Evolutionary conservation across 805 yeast genomes (phyloP), one percentile per base, ranked within the genome.

Genomic region (Jamesozyma lodderae): DNA sequence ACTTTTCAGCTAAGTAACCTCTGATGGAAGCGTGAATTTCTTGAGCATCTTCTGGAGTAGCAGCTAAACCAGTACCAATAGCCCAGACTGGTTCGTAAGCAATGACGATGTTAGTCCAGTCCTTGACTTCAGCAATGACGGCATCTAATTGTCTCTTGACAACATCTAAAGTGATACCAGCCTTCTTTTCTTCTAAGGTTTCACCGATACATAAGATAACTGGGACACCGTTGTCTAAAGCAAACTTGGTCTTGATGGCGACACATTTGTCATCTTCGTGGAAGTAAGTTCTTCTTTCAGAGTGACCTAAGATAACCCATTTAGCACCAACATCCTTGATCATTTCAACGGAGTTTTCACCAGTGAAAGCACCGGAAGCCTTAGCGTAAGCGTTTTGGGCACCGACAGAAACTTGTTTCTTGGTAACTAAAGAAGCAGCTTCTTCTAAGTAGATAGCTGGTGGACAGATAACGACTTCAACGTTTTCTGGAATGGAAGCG

Each of bases 71-170:
- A 55, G 97, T 88, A 66, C 98, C 98, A 57, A 92, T 92, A 57
- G 98, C 98, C 98, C 98, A 92, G 53, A 92, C 95, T 57, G 98
- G 98, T 73, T 92, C 98, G 72, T 92, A 92, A 59, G 98, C 98
- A 65, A 92, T 70, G 50, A 92, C 97, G 52, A 92, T 73, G 66
- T 83, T 74, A 48, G 81, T 57, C 97, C 97, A 90, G 79, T 88
- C 96, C 57, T 63, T 58, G 47, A 86, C 79, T 45, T 80, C 71
- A 62, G 77, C 81, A 58, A 82, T 68, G 45, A 82, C 96, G 46
- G 97, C 96, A 52, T 77, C 73, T 60, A 90, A 73, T 75, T 92
- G 97, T 72, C 83, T 79, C 64, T 81, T 75, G 67, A 84, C 80
- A 47, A 92, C 94, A 21, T 77, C 75, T 55, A 90, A 74, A 57